Base-by-base conservation (phyloP, 805 yeast genomes). In the Starmerella stellata region DNA sequence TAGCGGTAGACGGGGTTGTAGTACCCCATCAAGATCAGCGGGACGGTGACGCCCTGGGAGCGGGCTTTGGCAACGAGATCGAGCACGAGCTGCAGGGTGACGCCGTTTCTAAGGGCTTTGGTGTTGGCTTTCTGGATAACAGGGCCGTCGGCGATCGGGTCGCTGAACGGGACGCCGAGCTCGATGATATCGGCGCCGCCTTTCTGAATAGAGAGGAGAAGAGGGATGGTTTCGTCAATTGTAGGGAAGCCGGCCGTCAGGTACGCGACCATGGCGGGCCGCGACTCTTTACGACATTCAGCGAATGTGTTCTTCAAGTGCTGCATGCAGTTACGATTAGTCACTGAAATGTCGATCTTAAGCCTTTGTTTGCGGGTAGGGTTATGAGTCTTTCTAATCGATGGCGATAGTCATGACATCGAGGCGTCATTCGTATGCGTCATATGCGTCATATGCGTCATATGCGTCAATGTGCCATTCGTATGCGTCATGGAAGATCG, bases 121-220 rank as follows among this genome's bases (percentile, higher is more conserved):
- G 53, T 48, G 62, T 85, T 85, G 29, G 96, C 82, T 25, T 65
- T 74, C 63, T 90, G 98, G 52, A 90, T 90, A 15, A 93, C 81
- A 30, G 96, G 93, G 35, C 99, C 99, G 59, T 90, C 99, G 25
- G 96, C 99, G 57, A 90, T 83, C 29, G 99, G 98, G 57, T 90
- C 99, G 18, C 94, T 77, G 58, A 90, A 90, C 35, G 99, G 99
- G 56, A 90, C 63, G 45, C 99, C 98, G 35, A 90, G 63, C 62
- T 90, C 99, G 49, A 90, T 81, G 44, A 90, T 70, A 55, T 90
- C 96, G 29, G 79, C 92, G 41, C 99, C 99, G 48, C 94, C 95
- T 21, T 71, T 79, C 63, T 90, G 96, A 63, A 90, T 72, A 18
- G 90, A 87, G 56, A 75, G 70, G 57, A 90, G 57, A 45, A 85